Conservation (phyloP, 1,284 basidiomycete genomes). For the Takashimella koratensis region DNA sequence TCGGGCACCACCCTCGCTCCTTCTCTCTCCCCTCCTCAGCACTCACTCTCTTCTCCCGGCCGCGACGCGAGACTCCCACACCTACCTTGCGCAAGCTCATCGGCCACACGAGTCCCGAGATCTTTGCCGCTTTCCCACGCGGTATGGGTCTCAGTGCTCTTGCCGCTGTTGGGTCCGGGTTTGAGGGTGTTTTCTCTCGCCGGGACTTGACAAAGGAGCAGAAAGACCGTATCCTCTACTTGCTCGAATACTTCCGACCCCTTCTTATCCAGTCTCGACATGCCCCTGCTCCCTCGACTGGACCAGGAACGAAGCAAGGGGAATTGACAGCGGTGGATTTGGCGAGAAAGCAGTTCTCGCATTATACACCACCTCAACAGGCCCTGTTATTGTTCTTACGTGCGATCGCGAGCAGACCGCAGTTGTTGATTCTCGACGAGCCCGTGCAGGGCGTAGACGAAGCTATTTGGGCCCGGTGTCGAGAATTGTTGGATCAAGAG, state of each 20-base stretch:
- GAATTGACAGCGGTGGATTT: constrained; percentile 18
- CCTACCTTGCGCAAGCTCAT: constrained; percentile 58
- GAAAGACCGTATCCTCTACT: constrained; percentile 48
- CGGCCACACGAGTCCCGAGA: constrained; percentile 83
- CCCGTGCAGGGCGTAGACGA: constrained; percentile 87
- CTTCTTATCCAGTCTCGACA: constrained; percentile 17
- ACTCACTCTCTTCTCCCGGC: constrained; percentile 67
- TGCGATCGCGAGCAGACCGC: constrained; percentile 65
- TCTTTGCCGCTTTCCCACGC: constrained; percentile 85
- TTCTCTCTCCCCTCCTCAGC: constrained; percentile 59
- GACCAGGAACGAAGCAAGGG: not conserved
- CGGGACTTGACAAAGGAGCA: constrained; percentile 53
- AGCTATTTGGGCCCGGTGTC: constrained; percentile 63
- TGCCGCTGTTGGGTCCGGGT: constrained; percentile 79
- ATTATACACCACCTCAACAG: constrained; percentile 68
- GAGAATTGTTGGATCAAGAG: constrained; percentile 59
- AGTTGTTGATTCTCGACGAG: constrained; percentile 78
- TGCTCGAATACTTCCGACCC: constrained; percentile 58
- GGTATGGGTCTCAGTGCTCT: constrained; percentile 65
- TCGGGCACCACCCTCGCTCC: constrained; percentile 92
- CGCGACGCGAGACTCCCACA: constrained; percentile 63
- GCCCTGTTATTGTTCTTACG: constrained; percentile 75
- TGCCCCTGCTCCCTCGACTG: not conserved
- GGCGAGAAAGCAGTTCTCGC: constrained; percentile 56
- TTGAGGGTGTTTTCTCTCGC: constrained; percentile 70